Evolutionary conservation across 2,329 filamentous ascomycete species (phyloP), one percentile per base, ranked within the genome.

Genomic region (Pseudogymnoascus sp.): DNA sequence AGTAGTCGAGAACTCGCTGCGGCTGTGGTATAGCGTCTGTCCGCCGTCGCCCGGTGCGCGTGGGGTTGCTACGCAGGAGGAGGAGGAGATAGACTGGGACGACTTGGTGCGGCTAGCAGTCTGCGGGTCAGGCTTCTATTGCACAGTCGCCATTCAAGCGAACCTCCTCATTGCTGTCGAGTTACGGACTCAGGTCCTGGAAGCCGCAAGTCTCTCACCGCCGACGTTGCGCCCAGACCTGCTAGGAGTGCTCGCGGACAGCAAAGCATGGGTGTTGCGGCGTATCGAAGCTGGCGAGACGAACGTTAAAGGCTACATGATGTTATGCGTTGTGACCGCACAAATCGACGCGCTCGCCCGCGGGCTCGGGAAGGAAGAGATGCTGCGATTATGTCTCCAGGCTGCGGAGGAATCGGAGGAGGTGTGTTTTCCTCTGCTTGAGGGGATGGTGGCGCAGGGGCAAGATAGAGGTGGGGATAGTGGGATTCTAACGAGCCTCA

Each of bases 1-100:
- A 0, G 73, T 78, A 0, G 66, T 82, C 5, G 83, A 86, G 5
- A 75, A 75, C 0, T 75, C 79, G 0, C 72, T 82, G 12, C 80
- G 79, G 51, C 70, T 81, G 1, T 83, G 80, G 77, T 2, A 57
- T 34, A 57, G 6, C 11, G 47, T 57, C 10, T 72, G 69, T 37
- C 68, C 75, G 0, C 71, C 72, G 0, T 77, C 73, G 42, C 76
- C 75, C 1, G 62, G 68, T 0, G 63, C 73, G n/a, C 42, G 67
- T 4, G 61, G 67, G 11, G 65, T 51, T 23, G 63, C 42, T 14
- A 36, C 66, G 14, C 23, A 26, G 23, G 2, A 26, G 23, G 29
- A 10, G 3, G 36, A 59, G 3, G 67, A 65, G 11, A 26, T 18
- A 1, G 4, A 11, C 45, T 42, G n/a, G 60, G 68, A 71, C 7